phyloP scores from a whole-genome alignment of 2,329 filamentous ascomycete species.

The Juglanconis sp. region DNA sequence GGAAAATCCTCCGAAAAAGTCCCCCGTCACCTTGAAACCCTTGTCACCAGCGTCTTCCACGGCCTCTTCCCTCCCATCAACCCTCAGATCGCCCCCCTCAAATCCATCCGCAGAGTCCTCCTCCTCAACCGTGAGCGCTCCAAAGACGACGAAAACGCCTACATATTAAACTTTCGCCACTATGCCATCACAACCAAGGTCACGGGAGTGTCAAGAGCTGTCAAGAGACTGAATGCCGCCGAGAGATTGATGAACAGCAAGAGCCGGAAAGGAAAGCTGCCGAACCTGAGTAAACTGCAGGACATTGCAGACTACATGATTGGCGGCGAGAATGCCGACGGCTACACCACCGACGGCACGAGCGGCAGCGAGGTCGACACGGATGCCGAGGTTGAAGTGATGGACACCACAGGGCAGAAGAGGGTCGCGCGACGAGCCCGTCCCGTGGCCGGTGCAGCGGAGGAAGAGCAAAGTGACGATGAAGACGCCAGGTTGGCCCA shows the following conservation, averaged over 20 bases:
- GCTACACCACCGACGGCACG: conserved; percentile 81
- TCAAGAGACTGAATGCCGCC: conserved; percentile 80
- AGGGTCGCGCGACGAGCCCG: conserved; percentile 49
- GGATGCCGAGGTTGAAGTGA: conserved; percentile 90
- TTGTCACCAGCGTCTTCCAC: conserved; percentile 92
- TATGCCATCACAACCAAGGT: conserved; percentile 92
- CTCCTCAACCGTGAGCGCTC: conserved; percentile 78
- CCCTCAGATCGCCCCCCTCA: conserved; percentile 82
- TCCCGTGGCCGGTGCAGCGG: conserved; percentile 39
- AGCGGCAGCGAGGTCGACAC: conserved; percentile 92
- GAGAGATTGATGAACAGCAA: conserved; percentile 68
- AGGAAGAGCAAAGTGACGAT: conserved; percentile 44
- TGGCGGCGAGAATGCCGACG: conserved; percentile 70
- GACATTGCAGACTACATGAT: conserved; percentile 95
- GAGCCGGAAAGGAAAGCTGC: conserved; percentile 68
- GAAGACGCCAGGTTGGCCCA: conserved; percentile 31
- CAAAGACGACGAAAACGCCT: conserved; percentile 56
- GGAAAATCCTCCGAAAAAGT: conserved; percentile 63
- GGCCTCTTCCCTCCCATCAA: conserved; percentile 95
- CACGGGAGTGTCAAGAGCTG: conserved; percentile 77
- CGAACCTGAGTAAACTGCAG: conserved; percentile 84
- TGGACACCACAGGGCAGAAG: conserved; percentile 62
- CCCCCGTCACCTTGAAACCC: conserved; percentile 90
- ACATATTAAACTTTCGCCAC: conserved; percentile 84
- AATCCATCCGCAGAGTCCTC: conserved; percentile 88